Evolutionary conservation across 257 asterid species (phyloP).

Genomic region (Solanum sparsipilum): DNA sequence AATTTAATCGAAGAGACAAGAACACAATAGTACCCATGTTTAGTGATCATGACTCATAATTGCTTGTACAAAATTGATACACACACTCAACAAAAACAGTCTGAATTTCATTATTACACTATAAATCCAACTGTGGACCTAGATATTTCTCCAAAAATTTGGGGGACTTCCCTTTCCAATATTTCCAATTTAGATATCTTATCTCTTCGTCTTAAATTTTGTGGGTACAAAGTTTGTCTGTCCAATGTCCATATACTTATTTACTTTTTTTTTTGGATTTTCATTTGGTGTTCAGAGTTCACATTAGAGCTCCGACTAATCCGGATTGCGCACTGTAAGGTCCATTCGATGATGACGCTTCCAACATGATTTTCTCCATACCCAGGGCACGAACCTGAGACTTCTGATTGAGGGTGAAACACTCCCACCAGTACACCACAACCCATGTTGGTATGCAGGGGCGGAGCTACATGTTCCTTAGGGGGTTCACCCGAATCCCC

Average conservation of each 20-base stretch:
- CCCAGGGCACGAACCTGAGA: rapidly evolving
- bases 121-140: not conserved
- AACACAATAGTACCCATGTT: no score
- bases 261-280: not conserved
- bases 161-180: not conserved
- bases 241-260: not conserved
- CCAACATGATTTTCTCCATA: no score
- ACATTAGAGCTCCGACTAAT: no score
- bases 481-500: no score
- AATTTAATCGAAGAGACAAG: no score
- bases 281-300: no score
- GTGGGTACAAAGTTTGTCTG: not conserved
- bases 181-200: not conserved
- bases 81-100: not conserved
- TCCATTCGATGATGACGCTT: no score
- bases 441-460: no score
- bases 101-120: not conserved
- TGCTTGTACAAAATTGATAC: not conserved
- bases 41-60: not conserved
- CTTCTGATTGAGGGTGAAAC: no score
- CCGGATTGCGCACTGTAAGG: no score
- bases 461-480: no score
- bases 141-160: not conserved
- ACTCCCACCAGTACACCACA: no score
- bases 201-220: not conserved